Conservation (phyloP, 768 basidiomycete species). For the Auriscalpium orientale region DNA sequence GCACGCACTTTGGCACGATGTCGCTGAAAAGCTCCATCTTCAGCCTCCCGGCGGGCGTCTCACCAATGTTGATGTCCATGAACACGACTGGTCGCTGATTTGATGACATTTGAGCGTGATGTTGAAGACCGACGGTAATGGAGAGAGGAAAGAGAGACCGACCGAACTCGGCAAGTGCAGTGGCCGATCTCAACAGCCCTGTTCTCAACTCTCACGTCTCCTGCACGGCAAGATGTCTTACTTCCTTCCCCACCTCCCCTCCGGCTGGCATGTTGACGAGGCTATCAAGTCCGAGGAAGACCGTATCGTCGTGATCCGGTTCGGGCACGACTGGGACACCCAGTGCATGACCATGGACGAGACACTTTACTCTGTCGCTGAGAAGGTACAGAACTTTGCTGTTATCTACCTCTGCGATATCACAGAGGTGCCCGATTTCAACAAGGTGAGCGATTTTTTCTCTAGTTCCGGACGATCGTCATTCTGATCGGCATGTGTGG, state of each 20-base stretch:
- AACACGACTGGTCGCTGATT: conserved; percentile 81
- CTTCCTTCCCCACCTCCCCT: conserved; percentile 81
- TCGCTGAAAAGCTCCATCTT: conserved; percentile 99
- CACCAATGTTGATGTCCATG: conserved; percentile 95
- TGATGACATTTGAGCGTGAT: conserved; percentile 19
- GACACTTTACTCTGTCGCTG: conserved; percentile 83
- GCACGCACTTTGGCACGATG: conserved; percentile 82
- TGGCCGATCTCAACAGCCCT: no score
- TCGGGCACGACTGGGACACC: conserved; percentile 88
- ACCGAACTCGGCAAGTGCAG: no score
- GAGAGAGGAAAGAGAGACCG: background rate
- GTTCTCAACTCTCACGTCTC: background rate
- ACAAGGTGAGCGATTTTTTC: conserved; percentile 56
- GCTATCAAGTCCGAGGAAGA: conserved; percentile 98
- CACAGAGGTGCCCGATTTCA: conserved; percentile 96
- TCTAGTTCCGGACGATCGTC: background rate
- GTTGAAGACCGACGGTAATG: conserved; percentile 1
- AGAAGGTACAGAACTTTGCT: conserved; percentile 98
- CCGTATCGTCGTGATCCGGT: conserved; percentile 87
- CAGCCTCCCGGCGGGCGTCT: conserved; percentile 88
- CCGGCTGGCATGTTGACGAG: conserved; percentile 98
- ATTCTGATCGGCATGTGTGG: background rate
- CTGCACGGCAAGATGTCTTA: conserved; percentile 57
- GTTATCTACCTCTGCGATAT: conserved; percentile 95
- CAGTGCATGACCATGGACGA: conserved; percentile 99